Conservation (phyloP, 2,329 filamentous ascomycete species). For the Alternaria sp. region DNA sequence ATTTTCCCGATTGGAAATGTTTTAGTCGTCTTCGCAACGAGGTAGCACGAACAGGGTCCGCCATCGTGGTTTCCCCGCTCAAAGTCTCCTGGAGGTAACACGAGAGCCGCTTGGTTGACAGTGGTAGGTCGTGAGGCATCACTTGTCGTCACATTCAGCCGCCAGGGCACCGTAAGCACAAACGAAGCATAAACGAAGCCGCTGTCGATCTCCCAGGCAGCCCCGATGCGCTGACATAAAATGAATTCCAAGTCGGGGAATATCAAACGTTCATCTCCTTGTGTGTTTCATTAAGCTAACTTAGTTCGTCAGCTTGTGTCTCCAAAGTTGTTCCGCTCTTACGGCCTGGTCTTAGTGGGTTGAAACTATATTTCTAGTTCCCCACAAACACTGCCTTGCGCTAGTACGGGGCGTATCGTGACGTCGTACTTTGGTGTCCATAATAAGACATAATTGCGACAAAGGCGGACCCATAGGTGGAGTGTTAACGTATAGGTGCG, state of each 20-base stretch:
- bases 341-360: not conserved
- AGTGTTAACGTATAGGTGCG: not conserved
- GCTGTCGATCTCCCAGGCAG: not conserved
- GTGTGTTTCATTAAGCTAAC: not conserved
- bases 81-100: not conserved
- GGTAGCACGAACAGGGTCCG: not conserved
- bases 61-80: not conserved
- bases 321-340: not conserved
- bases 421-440: too few relatives aligned
- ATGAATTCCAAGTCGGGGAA: not conserved
- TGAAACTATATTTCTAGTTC: not conserved
- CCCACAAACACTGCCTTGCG: not conserved
- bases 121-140: not conserved
- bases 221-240: not conserved
- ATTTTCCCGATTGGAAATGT: not conserved
- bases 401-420: not conserved
- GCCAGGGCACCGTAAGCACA: not conserved
- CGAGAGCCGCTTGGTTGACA: fast-evolving
- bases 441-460: not conserved
- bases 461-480: not conserved
- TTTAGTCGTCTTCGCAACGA: not conserved
- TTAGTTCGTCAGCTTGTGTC: not conserved
- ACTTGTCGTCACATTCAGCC: not conserved
- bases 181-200: not conserved
- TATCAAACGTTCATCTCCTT: not conserved